phyloP scores from a whole-genome alignment of 179 eudicot genomes.

The Monotropa hypopitys region DNA sequence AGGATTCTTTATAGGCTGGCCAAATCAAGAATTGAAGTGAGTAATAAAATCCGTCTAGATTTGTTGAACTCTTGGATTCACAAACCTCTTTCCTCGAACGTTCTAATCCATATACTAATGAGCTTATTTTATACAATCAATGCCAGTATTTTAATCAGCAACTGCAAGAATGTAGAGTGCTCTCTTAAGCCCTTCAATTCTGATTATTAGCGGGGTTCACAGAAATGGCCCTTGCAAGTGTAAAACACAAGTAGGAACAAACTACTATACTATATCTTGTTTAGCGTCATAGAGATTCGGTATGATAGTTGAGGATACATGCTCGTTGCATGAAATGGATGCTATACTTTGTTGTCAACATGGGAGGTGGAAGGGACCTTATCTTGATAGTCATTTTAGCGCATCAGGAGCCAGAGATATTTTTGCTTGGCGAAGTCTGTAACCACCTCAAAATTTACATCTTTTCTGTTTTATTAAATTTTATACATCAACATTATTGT shows the following conservation, averaged over 20 bases:
- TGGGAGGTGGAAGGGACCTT: not conserved
- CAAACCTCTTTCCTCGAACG: not conserved
- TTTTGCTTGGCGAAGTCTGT: not conserved
- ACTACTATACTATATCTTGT: not conserved
- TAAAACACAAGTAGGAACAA: not conserved
- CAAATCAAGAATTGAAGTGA: conserved; percentile 76
- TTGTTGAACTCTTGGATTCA: not conserved
- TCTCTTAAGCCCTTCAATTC: not conserved
- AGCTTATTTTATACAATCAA: not conserved
- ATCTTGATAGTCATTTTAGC: not conserved
- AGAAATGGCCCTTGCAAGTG: not conserved
- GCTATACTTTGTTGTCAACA: not conserved
- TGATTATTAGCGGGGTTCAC: not conserved
- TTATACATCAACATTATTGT: not conserved
- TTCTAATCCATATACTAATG: not conserved
- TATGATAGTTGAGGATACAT: not conserved
- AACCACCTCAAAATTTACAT: not conserved
- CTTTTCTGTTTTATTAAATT: too few species aligned
- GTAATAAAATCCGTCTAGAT: conserved; percentile 8
- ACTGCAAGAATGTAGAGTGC: not conserved
- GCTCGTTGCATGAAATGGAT: not conserved
- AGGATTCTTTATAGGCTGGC: conserved; percentile 72
- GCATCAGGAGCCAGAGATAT: not conserved
- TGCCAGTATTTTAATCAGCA: not conserved
- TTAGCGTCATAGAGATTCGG: not conserved